Evolutionary conservation across 306 rosid genomes (phyloP).

Genomic region (Parietaria judaica): DNA sequence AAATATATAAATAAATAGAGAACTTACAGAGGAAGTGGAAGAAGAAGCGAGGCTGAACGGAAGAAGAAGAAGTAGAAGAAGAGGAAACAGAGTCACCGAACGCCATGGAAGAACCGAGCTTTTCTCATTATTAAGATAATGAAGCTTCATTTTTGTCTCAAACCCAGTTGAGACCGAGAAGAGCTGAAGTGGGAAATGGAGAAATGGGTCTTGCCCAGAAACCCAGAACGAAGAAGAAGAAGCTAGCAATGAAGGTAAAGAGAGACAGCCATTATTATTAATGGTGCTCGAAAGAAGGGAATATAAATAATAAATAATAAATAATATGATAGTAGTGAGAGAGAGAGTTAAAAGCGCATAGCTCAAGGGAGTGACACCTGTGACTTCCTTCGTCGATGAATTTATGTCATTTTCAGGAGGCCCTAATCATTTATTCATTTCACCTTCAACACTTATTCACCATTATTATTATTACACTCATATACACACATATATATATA

Average conservation of each 20-base stretch:
- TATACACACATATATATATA: background rate
- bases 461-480: background rate
- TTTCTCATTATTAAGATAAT: slow-evolving; percentile 18
- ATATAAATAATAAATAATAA: background rate
- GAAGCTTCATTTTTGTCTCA: slow-evolving; percentile 28
- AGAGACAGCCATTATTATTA: slow-evolving; percentile 9
- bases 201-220: slow-evolving; percentile 17
- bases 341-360: slow-evolving; percentile 20
- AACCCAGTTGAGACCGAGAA: slow-evolving; percentile 22
- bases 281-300: background rate
- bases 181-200: slow-evolving; percentile 19
- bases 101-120: slow-evolving; percentile 30
- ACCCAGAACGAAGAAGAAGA: slow-evolving; percentile 3
- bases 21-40: slow-evolving; percentile 52
- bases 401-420: slow-evolving; percentile 38
- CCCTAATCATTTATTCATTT: slow-evolving; percentile 12
- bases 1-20: background rate
- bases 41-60: slow-evolving; percentile 52
- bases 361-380: slow-evolving; percentile 51
- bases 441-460: too few relatives aligned
- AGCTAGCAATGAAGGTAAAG: slow-evolving; percentile 10
- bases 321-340: slow-evolving; percentile 11
- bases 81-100: slow-evolving; percentile 42
- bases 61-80: slow-evolving; percentile 21
- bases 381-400: slow-evolving; percentile 24